Evolutionary conservation across 257 asterid genomes (phyloP).

Genomic region (Capsicum rhomboideum): DNA sequence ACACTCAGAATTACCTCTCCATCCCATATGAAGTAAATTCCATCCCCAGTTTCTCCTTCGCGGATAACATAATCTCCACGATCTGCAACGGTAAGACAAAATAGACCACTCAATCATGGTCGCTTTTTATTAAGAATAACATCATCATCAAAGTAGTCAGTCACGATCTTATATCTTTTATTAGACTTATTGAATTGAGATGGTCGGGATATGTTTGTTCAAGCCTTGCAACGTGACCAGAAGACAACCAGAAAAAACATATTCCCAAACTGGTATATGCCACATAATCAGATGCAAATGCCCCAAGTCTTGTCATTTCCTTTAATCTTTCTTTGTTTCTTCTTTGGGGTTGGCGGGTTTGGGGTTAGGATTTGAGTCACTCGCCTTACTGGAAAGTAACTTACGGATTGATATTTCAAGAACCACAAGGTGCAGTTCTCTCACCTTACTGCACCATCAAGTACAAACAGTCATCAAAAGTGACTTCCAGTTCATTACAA

Average conservation of each 20-base stretch:
- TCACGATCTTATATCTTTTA: not conserved
- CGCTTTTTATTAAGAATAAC: not conserved
- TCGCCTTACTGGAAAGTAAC: not conserved
- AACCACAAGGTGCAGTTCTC: not conserved
- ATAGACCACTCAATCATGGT: not conserved
- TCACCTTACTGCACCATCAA: not conserved
- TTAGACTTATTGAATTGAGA: not conserved
- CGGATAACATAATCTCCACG: conserved; percentile 68
- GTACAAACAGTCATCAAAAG: not conserved
- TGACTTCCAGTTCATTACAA: not conserved
- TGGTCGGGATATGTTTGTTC: not conserved
- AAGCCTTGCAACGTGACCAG: not conserved
- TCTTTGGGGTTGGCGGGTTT: not conserved
- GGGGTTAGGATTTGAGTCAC: not conserved
- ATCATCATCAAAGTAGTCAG: not conserved
- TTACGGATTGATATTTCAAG: not conserved
- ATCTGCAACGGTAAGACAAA: conserved; percentile 23
- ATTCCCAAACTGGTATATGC: not conserved
- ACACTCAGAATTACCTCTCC: conserved; percentile 57
- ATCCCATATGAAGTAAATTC: conserved; percentile 78
- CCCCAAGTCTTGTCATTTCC: not conserved
- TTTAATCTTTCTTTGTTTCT: not conserved
- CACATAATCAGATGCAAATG: not conserved
- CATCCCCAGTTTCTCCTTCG: conserved; percentile 75
- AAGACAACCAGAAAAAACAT: not conserved